Conservation (phyloP, 768 basidiomycete species). For the Auricularia sp. region DNA sequence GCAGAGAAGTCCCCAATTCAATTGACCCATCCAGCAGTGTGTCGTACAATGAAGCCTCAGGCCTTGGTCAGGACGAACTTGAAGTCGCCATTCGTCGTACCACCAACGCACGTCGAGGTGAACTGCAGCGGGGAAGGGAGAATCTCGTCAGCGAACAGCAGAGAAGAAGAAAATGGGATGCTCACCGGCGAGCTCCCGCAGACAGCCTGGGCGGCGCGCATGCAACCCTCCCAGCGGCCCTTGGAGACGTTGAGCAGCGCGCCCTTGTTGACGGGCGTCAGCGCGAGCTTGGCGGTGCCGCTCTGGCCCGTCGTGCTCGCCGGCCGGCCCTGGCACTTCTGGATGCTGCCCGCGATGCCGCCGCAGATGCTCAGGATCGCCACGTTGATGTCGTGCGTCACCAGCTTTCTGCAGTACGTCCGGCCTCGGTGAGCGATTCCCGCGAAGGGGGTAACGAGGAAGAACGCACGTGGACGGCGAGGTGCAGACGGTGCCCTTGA, state of each 20-base stretch:
- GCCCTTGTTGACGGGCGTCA: constrained; percentile 14
- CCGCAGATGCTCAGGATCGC: constrained; percentile 20
- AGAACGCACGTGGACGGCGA: background rate
- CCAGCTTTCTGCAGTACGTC: constrained; percentile 11
- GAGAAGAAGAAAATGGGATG: background rate
- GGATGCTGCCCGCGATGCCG: constrained; percentile 19
- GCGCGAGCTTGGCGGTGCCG: constrained; percentile 16
- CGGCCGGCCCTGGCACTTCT: constrained; percentile 19
- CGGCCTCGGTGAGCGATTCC: background rate
- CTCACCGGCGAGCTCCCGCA: background rate
- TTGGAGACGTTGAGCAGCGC: constrained; percentile 19
- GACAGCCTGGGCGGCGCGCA: background rate
- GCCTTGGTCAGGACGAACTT: background rate
- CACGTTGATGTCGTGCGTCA: constrained; percentile 19
- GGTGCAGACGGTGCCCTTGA: constrained; percentile 7
- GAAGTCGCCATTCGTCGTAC: background rate
- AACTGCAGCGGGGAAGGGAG: background rate
- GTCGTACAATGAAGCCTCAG: background rate
- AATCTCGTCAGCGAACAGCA: too few species aligned
- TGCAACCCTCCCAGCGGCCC: constrained; percentile 17
- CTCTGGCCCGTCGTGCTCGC: constrained; percentile 15
- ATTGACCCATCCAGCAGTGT: too few species aligned
- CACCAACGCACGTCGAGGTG: background rate
- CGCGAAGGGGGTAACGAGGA: background rate
- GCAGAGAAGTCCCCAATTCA: too few species aligned